Percentiles rank a stretch among this genome's conserved stretches.
Evolutionary conservation across 106 monocot genomes (phyloP).

Genomic region (Cymbidium sinense): DNA sequence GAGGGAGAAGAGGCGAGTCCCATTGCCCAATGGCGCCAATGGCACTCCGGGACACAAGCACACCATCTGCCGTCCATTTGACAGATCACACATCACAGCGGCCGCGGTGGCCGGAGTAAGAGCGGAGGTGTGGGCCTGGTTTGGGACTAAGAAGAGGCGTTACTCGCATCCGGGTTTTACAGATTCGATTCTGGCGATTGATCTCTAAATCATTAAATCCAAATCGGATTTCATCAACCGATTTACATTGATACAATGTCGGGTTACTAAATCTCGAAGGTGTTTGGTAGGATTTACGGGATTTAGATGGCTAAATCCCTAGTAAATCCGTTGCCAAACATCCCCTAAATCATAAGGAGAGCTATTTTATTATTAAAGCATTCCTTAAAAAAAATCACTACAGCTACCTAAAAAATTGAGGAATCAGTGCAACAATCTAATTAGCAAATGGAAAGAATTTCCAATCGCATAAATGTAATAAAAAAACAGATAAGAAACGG

Average conservation of each 20-base stretch:
- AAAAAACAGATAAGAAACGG: no score
- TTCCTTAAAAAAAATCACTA: background rate
- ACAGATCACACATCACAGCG: background rate
- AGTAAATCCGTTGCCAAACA: no score
- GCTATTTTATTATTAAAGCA: background rate
- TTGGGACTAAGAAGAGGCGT: background rate
- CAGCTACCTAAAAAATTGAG: background rate
- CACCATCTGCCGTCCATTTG: constrained; percentile 45
- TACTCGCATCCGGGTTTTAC: background rate
- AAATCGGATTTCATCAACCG: no score
- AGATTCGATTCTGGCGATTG: no score
- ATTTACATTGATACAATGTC: no score
- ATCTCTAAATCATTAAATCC: no score
- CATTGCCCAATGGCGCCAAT: constrained; percentile 37
- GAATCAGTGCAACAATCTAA: background rate
- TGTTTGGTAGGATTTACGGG: no score
- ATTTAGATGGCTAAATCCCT: no score
- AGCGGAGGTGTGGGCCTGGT: background rate
- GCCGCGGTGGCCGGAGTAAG: background rate
- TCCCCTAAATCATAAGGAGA: background rate
- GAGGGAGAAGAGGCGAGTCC: constrained; percentile 59
- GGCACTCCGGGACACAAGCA: constrained; percentile 26
- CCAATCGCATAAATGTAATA: no score
- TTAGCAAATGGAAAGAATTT: background rate
- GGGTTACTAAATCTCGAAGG: no score